Evolutionary conservation across 75 land plant species (phyloP).

Genomic region (Picea sitchensis): DNA sequence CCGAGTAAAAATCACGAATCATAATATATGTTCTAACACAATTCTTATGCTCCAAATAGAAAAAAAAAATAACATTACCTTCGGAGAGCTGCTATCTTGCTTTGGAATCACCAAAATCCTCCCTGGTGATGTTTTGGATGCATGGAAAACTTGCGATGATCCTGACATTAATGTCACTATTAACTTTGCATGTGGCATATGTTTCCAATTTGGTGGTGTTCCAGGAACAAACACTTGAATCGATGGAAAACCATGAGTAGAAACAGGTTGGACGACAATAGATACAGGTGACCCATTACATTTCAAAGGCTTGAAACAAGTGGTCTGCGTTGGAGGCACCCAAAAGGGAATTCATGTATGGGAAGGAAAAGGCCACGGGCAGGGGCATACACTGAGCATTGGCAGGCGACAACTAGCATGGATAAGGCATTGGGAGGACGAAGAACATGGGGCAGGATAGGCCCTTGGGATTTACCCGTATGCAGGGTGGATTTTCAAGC

Average conservation of each 20-base stretch:
- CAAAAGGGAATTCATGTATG: conserved; percentile 6
- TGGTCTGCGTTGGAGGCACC: neutral
- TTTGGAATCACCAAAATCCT: neutral
- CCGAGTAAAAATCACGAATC: neutral
- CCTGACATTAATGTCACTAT: neutral
- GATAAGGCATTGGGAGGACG: neutral
- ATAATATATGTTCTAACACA: neutral
- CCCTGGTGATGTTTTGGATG: neutral
- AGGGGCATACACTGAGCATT: conserved; percentile 2
- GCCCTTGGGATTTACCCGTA: neutral
- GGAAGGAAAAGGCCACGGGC: neutral
- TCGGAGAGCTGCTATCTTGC: conserved; percentile 5
- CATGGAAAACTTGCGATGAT: neutral
- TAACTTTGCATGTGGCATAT: neutral
- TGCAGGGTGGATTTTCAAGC: neutral
- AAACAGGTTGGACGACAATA: neutral
- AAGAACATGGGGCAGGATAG: neutral
- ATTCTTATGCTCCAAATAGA: neutral
- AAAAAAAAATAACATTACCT: neutral
- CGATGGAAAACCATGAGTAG: neutral
- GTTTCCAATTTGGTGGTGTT: conserved; percentile 5
- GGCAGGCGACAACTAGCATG: neutral
- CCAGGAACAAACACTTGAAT: neutral
- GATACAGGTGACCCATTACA: neutral
- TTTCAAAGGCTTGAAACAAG: neutral